phyloP scores from a whole-genome alignment of 2,329 filamentous ascomycete species.

The Penicillium capsulatum region DNA sequence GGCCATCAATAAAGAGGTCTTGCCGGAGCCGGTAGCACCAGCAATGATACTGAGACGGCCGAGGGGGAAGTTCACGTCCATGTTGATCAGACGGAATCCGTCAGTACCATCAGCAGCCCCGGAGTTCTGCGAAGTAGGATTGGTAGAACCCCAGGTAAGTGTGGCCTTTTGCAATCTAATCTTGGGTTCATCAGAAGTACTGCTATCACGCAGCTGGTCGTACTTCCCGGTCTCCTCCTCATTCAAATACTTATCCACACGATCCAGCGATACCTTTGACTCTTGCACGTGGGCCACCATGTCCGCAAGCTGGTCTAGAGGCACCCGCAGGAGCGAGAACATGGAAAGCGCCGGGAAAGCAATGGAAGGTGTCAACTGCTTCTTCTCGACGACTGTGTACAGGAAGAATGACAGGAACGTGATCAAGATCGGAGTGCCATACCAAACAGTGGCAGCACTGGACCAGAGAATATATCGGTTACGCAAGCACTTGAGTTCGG shows the following conservation, averaged over 20 bases:
- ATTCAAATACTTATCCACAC: conserved; percentile 87
- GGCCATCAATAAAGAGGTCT: conserved; percentile 94
- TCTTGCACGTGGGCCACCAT: conserved; percentile 99
- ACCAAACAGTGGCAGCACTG: conserved; percentile 88
- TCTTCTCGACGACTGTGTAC: conserved; percentile 85
- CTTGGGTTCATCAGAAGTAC: conserved; percentile 65
- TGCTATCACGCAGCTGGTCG: conserved; percentile 68
- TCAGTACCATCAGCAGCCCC: conserved; percentile 62
- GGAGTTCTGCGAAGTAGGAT: conserved; percentile 51
- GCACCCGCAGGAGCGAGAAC: conserved; percentile 88
- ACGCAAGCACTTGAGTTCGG: conserved; percentile 73
- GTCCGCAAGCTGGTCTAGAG: conserved; percentile 91
- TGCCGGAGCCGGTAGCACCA: conserved; percentile 89
- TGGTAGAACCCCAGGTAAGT: conserved; percentile 76
- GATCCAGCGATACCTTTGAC: conserved; percentile 92
- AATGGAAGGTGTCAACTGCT: conserved; percentile 82
- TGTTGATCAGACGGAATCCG: conserved; percentile 75
- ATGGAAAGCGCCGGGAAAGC: conserved; percentile 95
- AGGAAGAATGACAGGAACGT: conserved; percentile 94
- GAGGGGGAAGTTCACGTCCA: conserved; percentile 77
- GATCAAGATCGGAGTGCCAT: conserved; percentile 88
- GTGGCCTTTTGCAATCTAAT: conserved; percentile 84
- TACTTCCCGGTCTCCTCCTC: conserved; percentile 98
- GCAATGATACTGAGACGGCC: conserved; percentile 89
- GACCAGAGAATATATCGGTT: conserved; percentile 89